Conservation (phyloP, 345 rosid species). For the Noccaea caerulescens region DNA sequence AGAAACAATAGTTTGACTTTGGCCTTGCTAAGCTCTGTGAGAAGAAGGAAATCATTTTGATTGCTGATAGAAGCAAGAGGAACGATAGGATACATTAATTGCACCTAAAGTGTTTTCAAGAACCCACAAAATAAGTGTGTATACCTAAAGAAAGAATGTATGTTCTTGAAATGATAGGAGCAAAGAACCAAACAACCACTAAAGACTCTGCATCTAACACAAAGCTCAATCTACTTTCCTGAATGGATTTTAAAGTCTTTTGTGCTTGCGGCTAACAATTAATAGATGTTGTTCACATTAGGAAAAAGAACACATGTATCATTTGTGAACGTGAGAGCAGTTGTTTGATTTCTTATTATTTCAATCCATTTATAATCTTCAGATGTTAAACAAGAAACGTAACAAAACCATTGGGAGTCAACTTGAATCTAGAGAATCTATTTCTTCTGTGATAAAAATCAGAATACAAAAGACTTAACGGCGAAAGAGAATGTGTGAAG, state of each 20-base stretch:
- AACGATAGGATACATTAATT: background rate
- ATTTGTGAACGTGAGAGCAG: background rate
- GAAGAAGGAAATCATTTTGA: background rate
- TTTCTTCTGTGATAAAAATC: conserved; percentile 23
- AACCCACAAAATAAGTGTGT: background rate
- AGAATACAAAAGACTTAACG: conserved; percentile 16
- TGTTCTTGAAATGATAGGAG: background rate
- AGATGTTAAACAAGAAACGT: background rate
- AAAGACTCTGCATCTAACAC: conserved; percentile 1
- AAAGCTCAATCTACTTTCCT: conserved; percentile 46
- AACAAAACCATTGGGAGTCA: conserved; percentile 5
- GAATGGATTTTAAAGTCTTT: conserved; percentile 37
- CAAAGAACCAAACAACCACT: background rate
- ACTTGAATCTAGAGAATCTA: conserved; percentile 38
- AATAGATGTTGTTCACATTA: too few species aligned
- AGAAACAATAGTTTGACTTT: conserved; percentile 50
- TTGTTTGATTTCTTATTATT: background rate
- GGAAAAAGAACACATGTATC: too few species aligned
- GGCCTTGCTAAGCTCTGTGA: conserved; percentile 51
- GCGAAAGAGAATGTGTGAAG: conserved; percentile 1
- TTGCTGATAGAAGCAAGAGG: background rate
- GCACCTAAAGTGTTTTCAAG: background rate
- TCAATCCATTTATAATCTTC: background rate
- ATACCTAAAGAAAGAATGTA: background rate
- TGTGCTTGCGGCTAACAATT: background rate